phyloP scores from a whole-genome alignment of 805 yeast genomes.

The Teunomyces aglyptinius region DNA sequence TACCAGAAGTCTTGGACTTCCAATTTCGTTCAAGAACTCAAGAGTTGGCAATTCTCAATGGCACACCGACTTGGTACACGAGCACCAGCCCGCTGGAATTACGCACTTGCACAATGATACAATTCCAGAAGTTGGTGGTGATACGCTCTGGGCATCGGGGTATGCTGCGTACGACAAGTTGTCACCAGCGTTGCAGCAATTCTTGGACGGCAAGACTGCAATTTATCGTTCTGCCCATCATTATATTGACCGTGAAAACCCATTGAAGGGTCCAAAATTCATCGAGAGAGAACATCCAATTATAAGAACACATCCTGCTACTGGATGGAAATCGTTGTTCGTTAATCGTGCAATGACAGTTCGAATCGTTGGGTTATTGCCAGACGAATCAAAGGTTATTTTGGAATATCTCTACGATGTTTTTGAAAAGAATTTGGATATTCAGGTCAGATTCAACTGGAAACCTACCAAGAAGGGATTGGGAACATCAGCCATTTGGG shows the following conservation, averaged over 20 bases:
- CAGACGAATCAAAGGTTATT: conserved; percentile 20
- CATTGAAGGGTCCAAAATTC: conserved; percentile 28
- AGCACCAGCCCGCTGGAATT: conserved; percentile 35
- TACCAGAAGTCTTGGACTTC: conserved; percentile 25
- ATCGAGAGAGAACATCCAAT: conserved; percentile 32
- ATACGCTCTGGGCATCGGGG: conserved; percentile 58
- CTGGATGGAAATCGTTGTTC: conserved; percentile 32
- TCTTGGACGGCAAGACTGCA: conserved; percentile 53
- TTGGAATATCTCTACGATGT: conserved; percentile 14
- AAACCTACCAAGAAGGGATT: conserved; percentile 14
- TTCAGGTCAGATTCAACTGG: conserved; percentile 19
- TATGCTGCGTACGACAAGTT: conserved; percentile 57
- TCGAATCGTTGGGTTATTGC: conserved; percentile 30
- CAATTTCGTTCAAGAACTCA: conserved; percentile 27
- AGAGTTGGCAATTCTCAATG: conserved; percentile 26
- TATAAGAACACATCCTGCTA: conserved; percentile 32
- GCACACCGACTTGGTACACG: conserved; percentile 40
- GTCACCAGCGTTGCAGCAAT: conserved; percentile 48
- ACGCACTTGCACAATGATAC: conserved; percentile 39
- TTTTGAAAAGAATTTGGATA: conserved; percentile 18
- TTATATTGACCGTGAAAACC: conserved; percentile 35
- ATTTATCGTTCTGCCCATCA: conserved; percentile 40
- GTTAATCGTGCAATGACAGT: conserved; percentile 30
- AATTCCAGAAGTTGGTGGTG: conserved; percentile 48
- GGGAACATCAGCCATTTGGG: conserved; percentile 52